Evolutionary conservation across 768 basidiomycete species (phyloP).

Genomic region (Thelephora aurantiotincta): DNA sequence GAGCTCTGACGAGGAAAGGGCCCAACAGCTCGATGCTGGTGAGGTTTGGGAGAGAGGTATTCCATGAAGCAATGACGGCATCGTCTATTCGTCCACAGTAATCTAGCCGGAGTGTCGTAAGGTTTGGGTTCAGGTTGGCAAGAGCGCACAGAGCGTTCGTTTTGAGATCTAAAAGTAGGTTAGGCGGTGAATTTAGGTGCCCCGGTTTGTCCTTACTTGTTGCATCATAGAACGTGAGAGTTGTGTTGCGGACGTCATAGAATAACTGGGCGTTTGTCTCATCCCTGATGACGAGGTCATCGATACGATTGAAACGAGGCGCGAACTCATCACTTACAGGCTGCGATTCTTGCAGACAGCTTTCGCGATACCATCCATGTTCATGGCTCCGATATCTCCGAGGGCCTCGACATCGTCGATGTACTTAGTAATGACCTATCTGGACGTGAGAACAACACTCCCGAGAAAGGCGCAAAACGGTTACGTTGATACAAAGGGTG

Average conservation of each 20-base stretch:
- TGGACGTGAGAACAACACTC: not conserved
- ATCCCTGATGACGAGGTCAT: conserved; percentile 31
- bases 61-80: conserved; percentile 42
- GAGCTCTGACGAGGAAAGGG: conserved; percentile 68
- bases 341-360: conserved; percentile 70
- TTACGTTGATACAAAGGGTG: conserved; percentile 70
- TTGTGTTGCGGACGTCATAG: conserved; percentile 57
- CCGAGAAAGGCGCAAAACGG: not conserved
- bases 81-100: conserved; percentile 77
- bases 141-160: conserved; percentile 58
- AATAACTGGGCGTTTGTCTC: conserved; percentile 73
- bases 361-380: conserved; percentile 74
- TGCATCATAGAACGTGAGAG: conserved; percentile 72
- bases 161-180: conserved; percentile 37
- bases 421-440: conserved; percentile 66
- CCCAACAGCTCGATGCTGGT: conserved; percentile 69
- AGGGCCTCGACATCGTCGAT: conserved; percentile 84
- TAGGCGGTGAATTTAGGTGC: not conserved
- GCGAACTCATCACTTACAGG: conserved; percentile 38
- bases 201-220: conserved; percentile 45
- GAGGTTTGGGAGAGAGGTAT: conserved; percentile 48
- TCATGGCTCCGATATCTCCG: conserved; percentile 77
- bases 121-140: conserved; percentile 70
- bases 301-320: conserved; percentile 5
- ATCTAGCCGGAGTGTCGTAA: conserved; percentile 67